Evolutionary conservation across 2,329 filamentous ascomycete genomes (phyloP), one percentile per base, ranked within the genome.

Genomic region (Exophiala viscosa): DNA sequence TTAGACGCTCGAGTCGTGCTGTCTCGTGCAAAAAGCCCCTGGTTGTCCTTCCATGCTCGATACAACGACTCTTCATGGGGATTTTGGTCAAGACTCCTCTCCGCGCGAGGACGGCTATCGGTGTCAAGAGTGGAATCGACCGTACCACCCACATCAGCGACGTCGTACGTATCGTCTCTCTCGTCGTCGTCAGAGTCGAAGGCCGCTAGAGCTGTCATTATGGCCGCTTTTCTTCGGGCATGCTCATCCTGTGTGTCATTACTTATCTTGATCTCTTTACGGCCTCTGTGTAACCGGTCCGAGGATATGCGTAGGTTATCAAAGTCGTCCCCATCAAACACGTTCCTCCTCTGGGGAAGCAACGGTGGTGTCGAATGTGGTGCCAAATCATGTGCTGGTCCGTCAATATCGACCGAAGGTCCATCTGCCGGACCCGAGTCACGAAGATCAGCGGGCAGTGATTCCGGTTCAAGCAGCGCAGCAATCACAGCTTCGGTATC

Each of bases 151-250:
- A 97, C 90, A 65, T 97, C 93, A 45, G 84, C 89, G 1, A 86
- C 83, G 64, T 99, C 93, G 66, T 99, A 99, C 0, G 92, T 97
- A 68, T 99, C 93, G 68, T 99, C 93, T 33, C 90, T 83, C 72
- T 99, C 93, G 67, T 99, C 93, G 61, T 97, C 93, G 63, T 97
- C 92, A 0, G 86, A 86, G 71, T 97, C 91, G 61, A 97, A 96
- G 0, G 86, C 81, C 13, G 90, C 89, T 2, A 97, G 81, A 0
- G 92, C 92, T 2, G 91, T 88, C 18, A 96, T 74, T 62, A 96
- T 96, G 9, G 90, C 86, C 0, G 90, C 88, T 72, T 95, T 96
- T 63, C 85, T 84, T 1, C 86, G 82, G 3, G 85, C 83, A 59
- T 73, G 72, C 43, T 71, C 65, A 17, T 57, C 52, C 11, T 18